Evolutionary conservation across 306 rosid species (phyloP), one percentile per base, ranked within the genome.

Genomic region (Prunus davidiana): DNA sequence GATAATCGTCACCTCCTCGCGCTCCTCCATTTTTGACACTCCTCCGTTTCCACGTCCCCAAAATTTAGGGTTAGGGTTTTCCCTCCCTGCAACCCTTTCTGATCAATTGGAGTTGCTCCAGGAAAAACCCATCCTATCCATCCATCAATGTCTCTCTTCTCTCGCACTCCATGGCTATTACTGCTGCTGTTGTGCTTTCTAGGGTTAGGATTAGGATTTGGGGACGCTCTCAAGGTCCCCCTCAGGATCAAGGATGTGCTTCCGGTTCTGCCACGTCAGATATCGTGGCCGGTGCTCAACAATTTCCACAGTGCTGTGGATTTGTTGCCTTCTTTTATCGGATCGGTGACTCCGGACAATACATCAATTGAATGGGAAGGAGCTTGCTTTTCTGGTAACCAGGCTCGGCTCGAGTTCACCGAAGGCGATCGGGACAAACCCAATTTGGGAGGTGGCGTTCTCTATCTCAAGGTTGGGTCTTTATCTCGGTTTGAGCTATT

Each of bases 251-350:
- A 90, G 69, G 98, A 95, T 69, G 88, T 90, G 75, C 93, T 92
- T 77, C 97, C 98, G 15, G 98, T 88, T 80, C 91, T 95, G 13
- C 98, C 98, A 0, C 91, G 64, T 24, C 86, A 86, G 67, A 84
- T 95, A 11, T 90, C 98, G 38, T 95, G 98, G 98, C 97, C 98
- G 38, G 93, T 95, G 49, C 96, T 95, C 47, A 90, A 95, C 78
- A 95, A 79, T 54, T 54, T 95, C 76, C 97, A 95, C 79, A 86
- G 90, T 79, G 96, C 98, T 43, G 97, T 85, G 72, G 98, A 95
- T 82, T 89, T 95, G 93, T 81, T 95, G 75, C 98, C 98, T 13
- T 81, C 86, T 41, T 92, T 88, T 65, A 91, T 95, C 52, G 98
- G 96, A 15, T 88, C 98, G 19, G 93, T 92, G 54, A 81, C 90